These are phyloP conservation scores for Pugionium cornutum DNA, from an alignment of 345 rosid genomes.

Conservation along the genomic window DNA sequence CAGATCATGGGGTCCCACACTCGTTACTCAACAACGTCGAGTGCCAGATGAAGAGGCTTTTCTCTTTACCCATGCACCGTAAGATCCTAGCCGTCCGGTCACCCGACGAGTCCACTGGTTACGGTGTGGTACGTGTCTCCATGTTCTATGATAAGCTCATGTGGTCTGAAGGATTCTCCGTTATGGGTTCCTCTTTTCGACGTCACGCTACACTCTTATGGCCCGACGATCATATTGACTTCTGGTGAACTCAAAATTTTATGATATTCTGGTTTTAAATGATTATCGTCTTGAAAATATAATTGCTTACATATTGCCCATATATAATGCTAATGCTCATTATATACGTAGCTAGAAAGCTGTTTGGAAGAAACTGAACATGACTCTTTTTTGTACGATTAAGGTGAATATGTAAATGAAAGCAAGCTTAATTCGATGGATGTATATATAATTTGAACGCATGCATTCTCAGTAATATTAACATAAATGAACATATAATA, in stretches of 20 bases:
- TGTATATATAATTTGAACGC: no score
- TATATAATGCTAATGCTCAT: no score
- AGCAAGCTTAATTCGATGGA: no score
- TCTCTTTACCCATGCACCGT: conserved; percentile 55
- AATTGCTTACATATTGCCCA: no score
- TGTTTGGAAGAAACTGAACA: no score
- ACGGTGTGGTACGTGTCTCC: conserved; percentile 61
- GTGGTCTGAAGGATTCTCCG: conserved; percentile 87
- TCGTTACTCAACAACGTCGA: conserved; percentile 48
- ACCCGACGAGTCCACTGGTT: conserved; percentile 57
- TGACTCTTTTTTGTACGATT: no score
- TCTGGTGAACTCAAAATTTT: conserved; percentile 52
- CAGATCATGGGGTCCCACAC: conserved; percentile 62
- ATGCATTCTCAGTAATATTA: no score
- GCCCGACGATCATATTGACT: conserved; percentile 57
- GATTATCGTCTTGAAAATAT: no score
- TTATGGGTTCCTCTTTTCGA: conserved; percentile 55
- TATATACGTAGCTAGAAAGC: no score
- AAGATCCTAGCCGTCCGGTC: conserved; percentile 58
- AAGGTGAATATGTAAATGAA: no score
- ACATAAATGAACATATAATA: no score
- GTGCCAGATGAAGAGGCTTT: conserved; percentile 48
- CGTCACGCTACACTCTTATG: conserved; percentile 69
- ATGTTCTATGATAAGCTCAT: conserved; percentile 63
- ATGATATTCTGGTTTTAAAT: not conserved